These are phyloP conservation scores for Kewa caespitosa DNA, from an alignment of 179 eudicot species.

Conservation along the genomic window DNA sequence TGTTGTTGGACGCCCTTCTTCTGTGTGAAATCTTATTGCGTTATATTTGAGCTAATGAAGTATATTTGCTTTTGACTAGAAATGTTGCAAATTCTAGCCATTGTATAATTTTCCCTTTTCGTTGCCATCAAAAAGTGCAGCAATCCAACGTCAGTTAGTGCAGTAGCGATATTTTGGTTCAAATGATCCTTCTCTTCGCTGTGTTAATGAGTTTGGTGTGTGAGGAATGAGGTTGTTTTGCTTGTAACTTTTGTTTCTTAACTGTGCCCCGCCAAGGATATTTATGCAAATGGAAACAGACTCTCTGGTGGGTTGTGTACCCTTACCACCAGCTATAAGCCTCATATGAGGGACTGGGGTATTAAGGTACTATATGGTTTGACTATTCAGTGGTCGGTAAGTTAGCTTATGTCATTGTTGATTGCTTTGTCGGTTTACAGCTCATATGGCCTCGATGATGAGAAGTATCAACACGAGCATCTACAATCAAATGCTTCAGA, in stretches of 20 bases:
- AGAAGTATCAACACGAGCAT: slow-evolving; percentile 76
- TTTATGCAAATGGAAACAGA: not conserved
- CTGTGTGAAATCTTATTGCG: no score
- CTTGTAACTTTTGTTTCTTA: not conserved
- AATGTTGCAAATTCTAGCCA: no score
- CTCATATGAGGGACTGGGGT: not conserved
- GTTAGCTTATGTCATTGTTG: not conserved
- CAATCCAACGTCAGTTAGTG: no score
- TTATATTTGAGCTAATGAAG: no score
- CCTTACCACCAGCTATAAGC: not conserved
- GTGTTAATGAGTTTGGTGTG: not conserved
- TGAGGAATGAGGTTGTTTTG: not conserved
- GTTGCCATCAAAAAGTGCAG: no score
- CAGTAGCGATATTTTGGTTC: no score
- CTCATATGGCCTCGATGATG: slow-evolving; percentile 74
- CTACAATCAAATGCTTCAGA: slow-evolving; percentile 61
- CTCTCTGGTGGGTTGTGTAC: no score
- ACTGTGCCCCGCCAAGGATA: not conserved
- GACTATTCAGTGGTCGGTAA: no score
- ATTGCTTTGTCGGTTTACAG: slow-evolving; percentile 38
- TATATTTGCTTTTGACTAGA: no score
- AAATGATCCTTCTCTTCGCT: no score
- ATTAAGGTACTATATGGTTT: not conserved
- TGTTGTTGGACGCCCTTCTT: no score
- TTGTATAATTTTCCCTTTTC: no score